These are phyloP conservation scores for Geosmithia flava DNA, from an alignment of 2,329 filamentous ascomycete genomes.

Conservation along the genomic window DNA sequence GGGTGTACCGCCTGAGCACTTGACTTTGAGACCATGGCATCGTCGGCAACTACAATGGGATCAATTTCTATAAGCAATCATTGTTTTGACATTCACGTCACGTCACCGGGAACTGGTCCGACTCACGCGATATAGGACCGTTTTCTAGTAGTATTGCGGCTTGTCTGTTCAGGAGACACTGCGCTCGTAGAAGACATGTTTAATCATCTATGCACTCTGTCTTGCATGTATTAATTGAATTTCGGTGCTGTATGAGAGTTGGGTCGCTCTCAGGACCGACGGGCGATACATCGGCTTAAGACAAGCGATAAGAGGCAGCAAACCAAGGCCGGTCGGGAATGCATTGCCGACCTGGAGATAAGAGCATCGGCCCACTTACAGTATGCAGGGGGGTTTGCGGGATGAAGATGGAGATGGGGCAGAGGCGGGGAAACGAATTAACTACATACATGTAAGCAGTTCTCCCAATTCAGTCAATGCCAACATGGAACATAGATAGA, in stretches of 20 bases:
- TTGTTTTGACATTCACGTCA: neutral
- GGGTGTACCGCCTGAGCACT: constrained; percentile 5
- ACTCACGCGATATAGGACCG: constrained; percentile 4
- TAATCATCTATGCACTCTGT: neutral
- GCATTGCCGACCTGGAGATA: too few species aligned
- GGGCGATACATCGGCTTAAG: neutral
- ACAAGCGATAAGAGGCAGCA: neutral
- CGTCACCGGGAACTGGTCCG: neutral
- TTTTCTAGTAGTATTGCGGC: neutral
- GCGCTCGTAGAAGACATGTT: neutral
- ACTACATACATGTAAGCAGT: too few species aligned
- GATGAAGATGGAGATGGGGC: too few species aligned
- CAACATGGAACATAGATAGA: too few species aligned
- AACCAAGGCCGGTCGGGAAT: neutral
- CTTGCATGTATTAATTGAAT: neutral
- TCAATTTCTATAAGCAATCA: neutral
- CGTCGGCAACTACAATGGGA: constrained; percentile 4
- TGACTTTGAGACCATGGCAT: constrained; percentile 6
- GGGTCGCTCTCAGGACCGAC: constrained; percentile 1
- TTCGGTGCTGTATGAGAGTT: neutral
- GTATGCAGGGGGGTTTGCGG: too few species aligned
- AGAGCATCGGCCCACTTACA: too few species aligned
- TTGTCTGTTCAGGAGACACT: neutral
- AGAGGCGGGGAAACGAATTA: too few species aligned
- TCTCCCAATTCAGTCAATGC: too few species aligned